These are phyloP conservation scores for Draba incana DNA, from an alignment of 345 rosid species.

Conservation along the genomic window DNA sequence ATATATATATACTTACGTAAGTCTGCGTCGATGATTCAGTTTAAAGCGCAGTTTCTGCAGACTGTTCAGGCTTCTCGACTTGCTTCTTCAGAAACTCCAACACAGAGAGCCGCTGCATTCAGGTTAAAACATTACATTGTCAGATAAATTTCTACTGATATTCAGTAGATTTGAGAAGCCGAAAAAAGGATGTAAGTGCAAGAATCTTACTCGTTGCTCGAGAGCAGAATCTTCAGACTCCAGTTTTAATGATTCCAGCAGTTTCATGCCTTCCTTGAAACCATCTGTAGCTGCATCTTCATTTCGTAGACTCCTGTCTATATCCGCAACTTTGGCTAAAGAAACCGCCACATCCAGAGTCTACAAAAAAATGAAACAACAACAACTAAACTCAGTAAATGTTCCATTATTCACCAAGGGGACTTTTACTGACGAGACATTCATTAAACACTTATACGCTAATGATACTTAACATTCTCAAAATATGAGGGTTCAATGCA, in stretches of 20 bases:
- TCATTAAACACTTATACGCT: background rate
- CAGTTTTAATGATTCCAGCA: slow-evolving; percentile 69
- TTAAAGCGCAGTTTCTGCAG: slow-evolving; percentile 36
- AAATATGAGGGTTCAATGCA: no score
- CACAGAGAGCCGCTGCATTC: slow-evolving; percentile 69
- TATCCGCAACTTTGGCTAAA: slow-evolving; percentile 95
- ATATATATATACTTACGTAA: slow-evolving; percentile 27
- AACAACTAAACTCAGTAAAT: background rate
- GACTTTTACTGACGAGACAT: no score
- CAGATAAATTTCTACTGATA: slow-evolving; percentile 5
- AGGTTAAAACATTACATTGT: slow-evolving; percentile 16
- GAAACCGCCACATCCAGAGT: slow-evolving; percentile 81
- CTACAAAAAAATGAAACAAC: slow-evolving; percentile 40
- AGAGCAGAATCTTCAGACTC: slow-evolving; percentile 70
- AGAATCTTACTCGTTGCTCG: slow-evolving; percentile 68
- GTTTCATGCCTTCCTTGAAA: slow-evolving; percentile 79
- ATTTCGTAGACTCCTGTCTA: slow-evolving; percentile 68
- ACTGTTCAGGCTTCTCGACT: slow-evolving; percentile 55
- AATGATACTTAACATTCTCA: no score
- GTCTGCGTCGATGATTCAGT: background rate
- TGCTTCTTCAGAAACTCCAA: slow-evolving; percentile 80
- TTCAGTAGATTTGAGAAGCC: background rate
- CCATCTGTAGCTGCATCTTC: slow-evolving; percentile 67
- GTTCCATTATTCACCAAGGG: background rate
- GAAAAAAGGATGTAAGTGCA: slow-evolving; percentile 2